Base-by-base conservation (phyloP, 1,284 basidiomycete genomes). In the Volvariella surrecta region DNA sequence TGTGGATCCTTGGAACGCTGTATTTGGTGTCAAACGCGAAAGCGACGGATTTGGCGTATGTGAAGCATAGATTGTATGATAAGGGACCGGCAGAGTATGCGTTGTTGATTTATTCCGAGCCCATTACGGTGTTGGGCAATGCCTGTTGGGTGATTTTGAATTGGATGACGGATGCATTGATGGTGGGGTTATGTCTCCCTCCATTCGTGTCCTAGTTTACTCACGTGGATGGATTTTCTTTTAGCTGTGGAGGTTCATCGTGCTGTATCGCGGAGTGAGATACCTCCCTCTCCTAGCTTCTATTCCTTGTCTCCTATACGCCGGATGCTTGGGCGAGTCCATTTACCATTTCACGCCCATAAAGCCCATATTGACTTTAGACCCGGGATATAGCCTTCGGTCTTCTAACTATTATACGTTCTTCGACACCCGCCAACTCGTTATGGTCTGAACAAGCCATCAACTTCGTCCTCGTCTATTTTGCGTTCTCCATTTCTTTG, bases 61-160 rank as follows among this genome's bases (percentile, higher is more conserved):
- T 71, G 43, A 67, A 69, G 49, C 67, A 71, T 48, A 59, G 68
- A 24, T 65, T 68, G 37, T 71, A 64, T 45, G 67, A 68, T 9
- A 61, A 55, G 15, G 62, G 64, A 1, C 63, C 61, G 21, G 68
- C 66, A 64, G 44, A 45, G 17, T 73, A 66, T 51, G 70, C 70
- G 53, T 52, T 68, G 15, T 35, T 19, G 13, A 35, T 35, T 19
- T 35, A 35, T 35, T 35, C 34, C 8, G 7, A 35, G 6, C 34
- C 34, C 47, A 6, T 16, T 6, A 35, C 34, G n/a, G n/a, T 35
- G 7, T n/a, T 35, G 4, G 34, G 34, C 7, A 35, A n/a, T 15
- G 6, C 18, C 8, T 35, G 34, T 15, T 35, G 34, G 34, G 15
- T 35, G n/a, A 15, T 35, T 35, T 7, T 35, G 7, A 35, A 35